Evolutionary conservation across 768 basidiomycete genomes (phyloP), one percentile per base, ranked within the genome.

Genomic region (Xerocomellus intermedius): DNA sequence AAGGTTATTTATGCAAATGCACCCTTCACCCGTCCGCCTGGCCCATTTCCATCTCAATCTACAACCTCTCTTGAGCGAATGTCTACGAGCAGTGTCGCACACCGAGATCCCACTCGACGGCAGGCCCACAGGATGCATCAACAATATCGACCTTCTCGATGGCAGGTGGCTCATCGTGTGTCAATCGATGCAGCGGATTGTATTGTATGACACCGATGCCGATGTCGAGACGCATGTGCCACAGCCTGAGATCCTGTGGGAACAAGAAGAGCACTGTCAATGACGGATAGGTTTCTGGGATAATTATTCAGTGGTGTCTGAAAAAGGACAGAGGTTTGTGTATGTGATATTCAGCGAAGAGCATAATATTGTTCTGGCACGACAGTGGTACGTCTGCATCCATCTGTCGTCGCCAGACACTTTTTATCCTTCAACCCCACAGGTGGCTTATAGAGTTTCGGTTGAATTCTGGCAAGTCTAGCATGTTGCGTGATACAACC

Each of bases 161-260:
- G 56, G 48, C 3, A 41, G 48, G 21, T 58, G 57, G 48, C 22
- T 58, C 13, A 7, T 48, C 6, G 19, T 48, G 14, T 47, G 48
- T 6, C 49, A 56, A 38, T n/a, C 8, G 3, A 2, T 13, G 0
- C 44, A 10, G 16, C 36, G 55, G 16, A 28, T 58, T 13, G 45
- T 48, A 9, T 16, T 51, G 33, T 58, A 51, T 8, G 54, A 56
- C 19, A 51, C 16, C 8, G 8, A 12, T 7, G 14, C 26, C 10
- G 2, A 50, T 24, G 10, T 16, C 7, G 26, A 26, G n/a, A 28
- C 33, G 3, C 38, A 14, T 10, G 7, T 5, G 16, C 41, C 45
- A n/a, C 48, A 24, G 24, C n/a, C n/a, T n/a, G n/a, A 38, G 16
- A 16, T 48, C 17, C 5, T 54, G 7, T 57, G 36, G 56, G 42